phyloP scores from a whole-genome alignment of 192 early-diverging fungal genomes.

The Coemansia asiatica region DNA sequence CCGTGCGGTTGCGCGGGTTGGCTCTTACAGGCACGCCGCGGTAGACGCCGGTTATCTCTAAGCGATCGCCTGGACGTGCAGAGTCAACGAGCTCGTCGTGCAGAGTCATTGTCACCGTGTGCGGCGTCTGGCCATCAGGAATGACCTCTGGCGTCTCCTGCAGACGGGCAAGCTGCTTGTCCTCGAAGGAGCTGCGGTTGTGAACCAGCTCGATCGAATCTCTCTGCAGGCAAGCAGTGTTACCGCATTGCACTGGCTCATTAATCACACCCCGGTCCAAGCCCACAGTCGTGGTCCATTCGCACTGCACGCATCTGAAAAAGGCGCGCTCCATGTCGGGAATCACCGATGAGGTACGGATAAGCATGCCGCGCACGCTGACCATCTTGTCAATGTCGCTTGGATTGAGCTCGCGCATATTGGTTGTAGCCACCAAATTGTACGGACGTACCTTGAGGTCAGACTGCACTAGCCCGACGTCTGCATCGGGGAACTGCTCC shows the following conservation, averaged over 20 bases:
- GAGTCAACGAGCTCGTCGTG: conserved; percentile 96
- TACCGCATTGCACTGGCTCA: conserved; percentile 82
- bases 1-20: conserved; percentile 82
- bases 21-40: conserved; percentile 88
- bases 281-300: conserved; percentile 72
- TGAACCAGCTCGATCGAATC: conserved; percentile 89
- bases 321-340: conserved; percentile 94
- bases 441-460: conserved; percentile 80
- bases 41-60: conserved; percentile 95
- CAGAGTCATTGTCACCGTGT: conserved; percentile 85
- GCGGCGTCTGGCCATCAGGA: conserved; percentile 98
- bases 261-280: conserved; percentile 85
- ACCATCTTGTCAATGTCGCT: conserved; percentile 96
- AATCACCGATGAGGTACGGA: conserved; percentile 86
- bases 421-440: conserved; percentile 73
- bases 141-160: conserved; percentile 94
- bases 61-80: conserved; percentile 86
- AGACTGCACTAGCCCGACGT: conserved; percentile 57
- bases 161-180: conserved; percentile 90
- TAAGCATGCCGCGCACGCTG: conserved; percentile 90
- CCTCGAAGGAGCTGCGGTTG: conserved; percentile 89
- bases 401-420: conserved; percentile 95
- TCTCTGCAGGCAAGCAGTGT: conserved; percentile 72
- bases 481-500: conserved; percentile 65
- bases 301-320: conserved; percentile 91